Evolutionary conservation across 768 basidiomycete genomes (phyloP).

Genomic region (Myochromella boudieri): DNA sequence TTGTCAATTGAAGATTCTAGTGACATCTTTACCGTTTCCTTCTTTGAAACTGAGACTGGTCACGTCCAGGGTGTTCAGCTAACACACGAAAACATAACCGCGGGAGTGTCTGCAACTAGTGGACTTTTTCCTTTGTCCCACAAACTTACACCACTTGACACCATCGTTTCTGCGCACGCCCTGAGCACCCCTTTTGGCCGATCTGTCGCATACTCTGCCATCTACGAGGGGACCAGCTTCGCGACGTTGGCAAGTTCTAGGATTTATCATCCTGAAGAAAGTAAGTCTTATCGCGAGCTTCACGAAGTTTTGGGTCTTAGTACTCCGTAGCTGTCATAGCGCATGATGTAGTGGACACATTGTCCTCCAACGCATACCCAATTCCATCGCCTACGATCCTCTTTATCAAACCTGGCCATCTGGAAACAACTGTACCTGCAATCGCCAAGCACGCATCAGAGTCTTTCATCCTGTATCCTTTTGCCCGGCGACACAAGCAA

Average conservation of each 20-base stretch:
- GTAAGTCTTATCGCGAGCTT: slow-evolving; percentile 26
- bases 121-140: slow-evolving; percentile 74
- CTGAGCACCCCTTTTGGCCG: slow-evolving; percentile 79
- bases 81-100: slow-evolving; percentile 84
- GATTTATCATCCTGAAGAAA: slow-evolving; percentile 43
- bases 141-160: slow-evolving; percentile 69
- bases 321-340: slow-evolving; percentile 16
- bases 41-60: slow-evolving; percentile 54
- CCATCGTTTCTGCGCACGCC: slow-evolving; percentile 72
- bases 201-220: slow-evolving; percentile 74
- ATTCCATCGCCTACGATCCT: slow-evolving; percentile 77
- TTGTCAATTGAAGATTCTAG: slow-evolving; percentile 41
- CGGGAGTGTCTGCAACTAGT: slow-evolving; percentile 81
- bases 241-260: slow-evolving; percentile 61
- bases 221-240: slow-evolving; percentile 74
- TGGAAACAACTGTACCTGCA: slow-evolving; percentile 50
- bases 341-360: slow-evolving; percentile 46
- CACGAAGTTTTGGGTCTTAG: neutral
- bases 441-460: slow-evolving; percentile 57
- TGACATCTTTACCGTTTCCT: slow-evolving; percentile 70
- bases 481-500: slow-evolving; percentile 81
- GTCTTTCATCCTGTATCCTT: slow-evolving; percentile 50
- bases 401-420: slow-evolving; percentile 68
- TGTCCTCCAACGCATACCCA: slow-evolving; percentile 46
- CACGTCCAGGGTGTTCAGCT: slow-evolving; percentile 62